Percentiles rank a stretch among this genome's conserved stretches.
phyloP scores from a whole-genome alignment of 441 rosid genomes.

The Gossypium gossypioides region DNA sequence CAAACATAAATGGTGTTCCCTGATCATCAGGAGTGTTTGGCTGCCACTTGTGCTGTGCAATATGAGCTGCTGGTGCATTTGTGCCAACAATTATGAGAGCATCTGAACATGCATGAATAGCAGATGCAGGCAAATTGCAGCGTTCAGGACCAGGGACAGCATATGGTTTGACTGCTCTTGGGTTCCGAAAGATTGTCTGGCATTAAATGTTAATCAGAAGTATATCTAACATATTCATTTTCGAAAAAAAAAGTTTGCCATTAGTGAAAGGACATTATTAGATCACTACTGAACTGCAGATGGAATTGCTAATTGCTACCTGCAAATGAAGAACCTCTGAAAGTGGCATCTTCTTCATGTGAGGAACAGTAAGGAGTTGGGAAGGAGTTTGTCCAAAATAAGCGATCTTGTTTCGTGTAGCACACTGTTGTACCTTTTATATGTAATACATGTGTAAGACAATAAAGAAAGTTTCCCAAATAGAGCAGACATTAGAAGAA shows the following conservation, averaged over 20 bases:
- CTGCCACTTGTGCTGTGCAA: slow-evolving; percentile 94
- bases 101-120: slow-evolving; percentile 84
- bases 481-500: slow-evolving; percentile 10
- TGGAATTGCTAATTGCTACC: slow-evolving; percentile 34
- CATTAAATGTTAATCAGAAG: slow-evolving; percentile 19
- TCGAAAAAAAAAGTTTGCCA: neutral
- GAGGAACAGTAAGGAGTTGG: slow-evolving; percentile 82
- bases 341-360: slow-evolving; percentile 70
- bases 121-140: slow-evolving; percentile 95
- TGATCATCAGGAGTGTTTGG: slow-evolving; percentile 93
- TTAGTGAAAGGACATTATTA: neutral
- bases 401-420: slow-evolving; percentile 92
- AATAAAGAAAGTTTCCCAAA: slow-evolving; percentile 16
- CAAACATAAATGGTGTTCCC: slow-evolving; percentile 87
- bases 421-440: slow-evolving; percentile 73
- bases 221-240: neutral
- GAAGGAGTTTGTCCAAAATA: slow-evolving; percentile 99
- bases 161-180: slow-evolving; percentile 72
- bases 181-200: slow-evolving; percentile 93
- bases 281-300: neutral
- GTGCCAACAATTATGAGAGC: slow-evolving; percentile 61
- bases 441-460: slow-evolving; percentile 16
- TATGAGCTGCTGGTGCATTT: slow-evolving; percentile 85
- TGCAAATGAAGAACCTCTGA: slow-evolving; percentile 84
- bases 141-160: slow-evolving; percentile 68